Percentiles rank a stretch among this genome's conserved stretches.
Conservation (phyloP, 225 moss, liverwort and hornwort genomes). For the Thuidium tamariscinum region DNA sequence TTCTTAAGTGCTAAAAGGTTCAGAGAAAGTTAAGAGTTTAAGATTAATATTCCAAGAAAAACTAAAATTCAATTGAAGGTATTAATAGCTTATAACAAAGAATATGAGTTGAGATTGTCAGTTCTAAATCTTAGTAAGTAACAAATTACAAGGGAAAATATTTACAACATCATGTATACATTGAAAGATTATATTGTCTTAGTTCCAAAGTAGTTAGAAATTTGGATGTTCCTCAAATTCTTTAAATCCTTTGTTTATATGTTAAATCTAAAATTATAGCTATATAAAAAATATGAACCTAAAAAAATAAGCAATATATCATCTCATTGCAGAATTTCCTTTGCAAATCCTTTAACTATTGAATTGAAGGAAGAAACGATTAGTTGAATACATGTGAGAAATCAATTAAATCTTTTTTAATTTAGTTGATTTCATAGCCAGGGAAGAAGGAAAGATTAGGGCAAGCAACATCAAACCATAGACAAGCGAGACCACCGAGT, state of each 20-base stretch:
- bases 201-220: no score
- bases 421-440: constrained; percentile 40
- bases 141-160: background rate
- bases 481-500: constrained; percentile 48
- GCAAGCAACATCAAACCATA: constrained; percentile 51
- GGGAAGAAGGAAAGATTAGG: constrained; percentile 41
- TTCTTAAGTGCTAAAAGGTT: no score
- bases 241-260: background rate
- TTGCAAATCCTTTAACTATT: fast-evolving
- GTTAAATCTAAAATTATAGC: background rate
- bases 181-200: background rate
- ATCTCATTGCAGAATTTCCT: background rate
- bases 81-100: fast-evolving
- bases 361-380: fast-evolving
- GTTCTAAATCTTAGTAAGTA: no score
- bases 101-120: background rate
- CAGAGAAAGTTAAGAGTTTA: background rate
- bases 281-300: no score
- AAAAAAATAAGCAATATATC: background rate
- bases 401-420: no score
- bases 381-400: fast-evolving
- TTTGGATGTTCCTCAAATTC: background rate
- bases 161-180: background rate
- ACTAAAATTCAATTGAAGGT: background rate
- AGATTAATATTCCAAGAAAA: background rate